These are phyloP conservation scores for Linum lewisii DNA, from an alignment of 345 rosid genomes.

Conservation along the genomic window DNA sequence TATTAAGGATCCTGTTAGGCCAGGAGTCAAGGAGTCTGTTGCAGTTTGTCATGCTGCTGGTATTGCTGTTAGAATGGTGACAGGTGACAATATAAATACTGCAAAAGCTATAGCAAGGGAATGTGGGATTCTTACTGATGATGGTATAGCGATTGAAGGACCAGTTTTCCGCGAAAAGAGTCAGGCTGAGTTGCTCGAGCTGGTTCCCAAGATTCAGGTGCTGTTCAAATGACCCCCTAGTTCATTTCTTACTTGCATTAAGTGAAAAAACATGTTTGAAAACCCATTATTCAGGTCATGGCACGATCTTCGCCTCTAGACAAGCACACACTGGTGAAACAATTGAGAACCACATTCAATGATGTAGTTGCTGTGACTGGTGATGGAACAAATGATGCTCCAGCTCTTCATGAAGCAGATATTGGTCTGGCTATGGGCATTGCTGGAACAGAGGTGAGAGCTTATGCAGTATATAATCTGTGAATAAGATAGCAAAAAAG, in stretches of 20 bases:
- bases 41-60: conserved; percentile 82
- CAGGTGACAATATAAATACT: conserved; percentile 89
- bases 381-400: conserved; percentile 97
- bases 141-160: conserved; percentile 73
- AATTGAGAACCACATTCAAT: conserved; percentile 66
- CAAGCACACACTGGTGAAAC: conserved; percentile 81
- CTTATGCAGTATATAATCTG: background rate
- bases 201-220: conserved; percentile 94
- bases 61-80: conserved; percentile 89
- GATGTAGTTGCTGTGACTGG: conserved; percentile 88
- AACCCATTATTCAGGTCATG: conserved; percentile 55
- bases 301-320: conserved; percentile 94
- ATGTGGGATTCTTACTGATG: conserved; percentile 86
- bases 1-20: conserved; percentile 95
- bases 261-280: background rate
- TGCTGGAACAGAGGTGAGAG: conserved; percentile 82
- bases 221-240: background rate
- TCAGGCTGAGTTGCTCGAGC: conserved; percentile 49
- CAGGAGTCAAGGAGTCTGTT: conserved; percentile 87
- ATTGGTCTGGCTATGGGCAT: conserved; percentile 98
- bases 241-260: conserved; percentile 1
- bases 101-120: conserved; percentile 93
- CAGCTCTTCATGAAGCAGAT: conserved; percentile 94
- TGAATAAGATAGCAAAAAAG: background rate
- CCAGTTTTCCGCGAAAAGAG: conserved; percentile 78